A percentile compares a stretch with the other conserved stretches of the same genome.
Conservation (phyloP, 257 asterid genomes). For the Fraxinus anomala region DNA sequence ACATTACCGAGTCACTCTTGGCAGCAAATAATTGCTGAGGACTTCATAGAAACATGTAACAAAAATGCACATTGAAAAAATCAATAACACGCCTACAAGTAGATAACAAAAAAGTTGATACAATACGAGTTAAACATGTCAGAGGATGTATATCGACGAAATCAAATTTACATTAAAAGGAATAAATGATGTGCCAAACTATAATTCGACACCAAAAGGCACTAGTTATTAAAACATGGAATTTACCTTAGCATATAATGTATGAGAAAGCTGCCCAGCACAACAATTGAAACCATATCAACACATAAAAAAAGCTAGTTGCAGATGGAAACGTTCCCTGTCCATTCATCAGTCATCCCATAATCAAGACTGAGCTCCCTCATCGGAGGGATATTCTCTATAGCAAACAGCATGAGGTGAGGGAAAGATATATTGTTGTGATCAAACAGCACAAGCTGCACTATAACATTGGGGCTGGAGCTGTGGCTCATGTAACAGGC, state of each 20-base stretch:
- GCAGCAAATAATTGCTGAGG: background rate
- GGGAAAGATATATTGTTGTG: slow-evolving; percentile 75
- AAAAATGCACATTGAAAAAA: background rate
- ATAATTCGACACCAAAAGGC: background rate
- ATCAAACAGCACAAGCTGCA: slow-evolving; percentile 81
- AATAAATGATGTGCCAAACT: background rate
- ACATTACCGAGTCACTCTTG: background rate
- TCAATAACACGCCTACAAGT: background rate
- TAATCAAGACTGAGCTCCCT: slow-evolving; percentile 84
- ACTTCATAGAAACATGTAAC: background rate
- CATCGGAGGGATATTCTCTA: slow-evolving; percentile 90
- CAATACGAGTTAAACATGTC: background rate
- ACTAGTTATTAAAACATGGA: background rate
- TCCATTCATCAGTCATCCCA: slow-evolving; percentile 73
- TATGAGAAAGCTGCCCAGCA: slow-evolving; percentile 19
- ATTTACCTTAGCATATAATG: slow-evolving; percentile 37
- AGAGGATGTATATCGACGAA: background rate
- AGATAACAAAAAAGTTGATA: background rate
- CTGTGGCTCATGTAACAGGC: slow-evolving; percentile 93
- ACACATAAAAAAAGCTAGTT: slow-evolving; percentile 37
- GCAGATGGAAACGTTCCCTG: slow-evolving; percentile 75
- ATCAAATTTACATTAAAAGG: background rate
- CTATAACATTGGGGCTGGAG: slow-evolving; percentile 67
- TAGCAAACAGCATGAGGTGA: slow-evolving; percentile 79
- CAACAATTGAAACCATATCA: slow-evolving; percentile 16